A percentile compares a stretch with the other conserved stretches of the same genome.
phyloP scores from a whole-genome alignment of 768 basidiomycete species.

The Naganishia onofrii region DNA sequence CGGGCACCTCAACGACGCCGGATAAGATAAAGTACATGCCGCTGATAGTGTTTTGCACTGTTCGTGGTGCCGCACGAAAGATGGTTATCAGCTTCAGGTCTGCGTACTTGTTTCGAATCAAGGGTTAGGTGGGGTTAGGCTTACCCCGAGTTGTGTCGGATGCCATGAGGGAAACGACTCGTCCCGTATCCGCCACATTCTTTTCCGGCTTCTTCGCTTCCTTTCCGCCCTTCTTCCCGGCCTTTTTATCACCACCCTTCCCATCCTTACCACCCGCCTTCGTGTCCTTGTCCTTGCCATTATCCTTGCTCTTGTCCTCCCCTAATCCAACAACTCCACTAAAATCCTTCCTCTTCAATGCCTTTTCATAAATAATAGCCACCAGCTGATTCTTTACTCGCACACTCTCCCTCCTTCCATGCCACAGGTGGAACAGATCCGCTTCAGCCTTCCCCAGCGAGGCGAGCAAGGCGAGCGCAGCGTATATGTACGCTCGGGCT shows the following conservation, averaged over 20 bases:
- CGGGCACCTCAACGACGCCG: slow-evolving; percentile 51
- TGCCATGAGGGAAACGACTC: slow-evolving; percentile 31
- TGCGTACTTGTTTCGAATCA: too few species aligned
- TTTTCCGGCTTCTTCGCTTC: slow-evolving; percentile 67
- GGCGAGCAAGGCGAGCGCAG: slow-evolving; percentile 68
- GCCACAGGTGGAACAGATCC: slow-evolving; percentile 57
- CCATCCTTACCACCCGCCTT: slow-evolving; percentile 52
- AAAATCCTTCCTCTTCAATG: slow-evolving; percentile 76
- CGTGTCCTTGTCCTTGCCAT: slow-evolving; percentile 30
- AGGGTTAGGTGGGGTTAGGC: slow-evolving; percentile 16
- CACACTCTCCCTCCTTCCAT: slow-evolving; percentile 69
- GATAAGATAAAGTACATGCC: slow-evolving; percentile 33
- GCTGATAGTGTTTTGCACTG: slow-evolving; percentile 40
- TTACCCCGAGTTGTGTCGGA: slow-evolving; percentile 36
- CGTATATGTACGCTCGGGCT: slow-evolving; percentile 71
- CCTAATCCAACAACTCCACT: slow-evolving; percentile 62
- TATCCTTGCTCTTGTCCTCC: slow-evolving; percentile 7
- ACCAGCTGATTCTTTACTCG: slow-evolving; percentile 67
- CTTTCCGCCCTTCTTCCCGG: slow-evolving; percentile 42
- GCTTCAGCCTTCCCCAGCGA: slow-evolving; percentile 58
- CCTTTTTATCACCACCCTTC: slow-evolving; percentile 30
- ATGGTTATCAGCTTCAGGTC: neutral
- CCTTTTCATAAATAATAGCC: slow-evolving; percentile 82
- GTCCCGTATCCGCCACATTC: slow-evolving; percentile 79
- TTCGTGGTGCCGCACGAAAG: neutral